Percentiles rank a stretch among this genome's conserved stretches.
These are phyloP conservation scores for Eragrostis nindensis DNA, from an alignment of 176 grass and related monocot genomes.

Conservation along the genomic window DNA sequence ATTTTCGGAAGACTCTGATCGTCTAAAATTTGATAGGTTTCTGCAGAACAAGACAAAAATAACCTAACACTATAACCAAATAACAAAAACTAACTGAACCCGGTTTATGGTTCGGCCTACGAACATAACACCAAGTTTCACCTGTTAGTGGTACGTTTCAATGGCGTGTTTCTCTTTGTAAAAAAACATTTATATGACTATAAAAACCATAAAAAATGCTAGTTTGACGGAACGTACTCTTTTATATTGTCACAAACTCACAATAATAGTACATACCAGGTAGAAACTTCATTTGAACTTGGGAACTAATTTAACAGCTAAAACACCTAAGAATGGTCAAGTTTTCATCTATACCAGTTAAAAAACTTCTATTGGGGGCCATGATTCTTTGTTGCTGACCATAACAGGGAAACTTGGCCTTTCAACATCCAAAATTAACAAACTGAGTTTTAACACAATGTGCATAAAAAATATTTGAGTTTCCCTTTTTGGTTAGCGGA, in stretches of 20 bases:
- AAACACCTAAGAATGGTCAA: not conserved
- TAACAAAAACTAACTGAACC: not conserved
- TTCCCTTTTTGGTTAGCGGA: not conserved
- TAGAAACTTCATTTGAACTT: not conserved
- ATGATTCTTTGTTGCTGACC: not conserved
- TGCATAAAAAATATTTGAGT: not conserved
- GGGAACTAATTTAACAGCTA: not conserved
- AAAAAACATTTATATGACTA: not conserved
- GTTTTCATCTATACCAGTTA: not conserved
- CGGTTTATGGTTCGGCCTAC: not conserved
- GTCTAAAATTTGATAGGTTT: not conserved
- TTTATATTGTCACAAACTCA: constrained; percentile 34
- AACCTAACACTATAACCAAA: not conserved
- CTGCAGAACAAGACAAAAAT: not conserved
- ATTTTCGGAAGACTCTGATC: not conserved
- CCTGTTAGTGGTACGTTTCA: constrained; percentile 6
- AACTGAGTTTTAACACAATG: not conserved
- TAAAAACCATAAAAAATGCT: not conserved
- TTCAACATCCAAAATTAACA: not conserved
- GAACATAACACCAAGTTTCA: not conserved
- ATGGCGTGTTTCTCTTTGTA: not conserved
- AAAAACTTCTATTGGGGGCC: no score
- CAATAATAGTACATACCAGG: not conserved
- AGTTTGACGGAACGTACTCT: constrained; percentile 36
- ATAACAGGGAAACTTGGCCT: not conserved